A percentile compares a stretch with the other conserved stretches of the same genome.
These are phyloP conservation scores for Cyamopsis tetragonoloba DNA, from an alignment of 306 rosid genomes.

Conservation along the genomic window DNA sequence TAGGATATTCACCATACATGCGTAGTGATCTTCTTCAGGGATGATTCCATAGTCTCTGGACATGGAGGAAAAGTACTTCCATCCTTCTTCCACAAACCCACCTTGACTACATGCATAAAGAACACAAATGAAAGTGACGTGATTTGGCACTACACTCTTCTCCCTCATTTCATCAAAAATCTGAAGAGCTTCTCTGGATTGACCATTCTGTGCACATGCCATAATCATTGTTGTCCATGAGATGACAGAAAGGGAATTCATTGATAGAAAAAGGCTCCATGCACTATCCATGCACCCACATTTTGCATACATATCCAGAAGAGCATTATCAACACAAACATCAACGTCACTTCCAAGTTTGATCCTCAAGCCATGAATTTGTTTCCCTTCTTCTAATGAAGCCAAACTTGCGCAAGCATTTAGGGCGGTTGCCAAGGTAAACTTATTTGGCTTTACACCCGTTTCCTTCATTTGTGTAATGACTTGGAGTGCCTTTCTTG, in stretches of 20 bases:
- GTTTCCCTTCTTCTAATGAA: constrained; percentile 69
- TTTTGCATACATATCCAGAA: constrained; percentile 85
- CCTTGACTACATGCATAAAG: constrained; percentile 88
- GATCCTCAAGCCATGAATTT: constrained; percentile 62
- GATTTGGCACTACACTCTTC: constrained; percentile 46
- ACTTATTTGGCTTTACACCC: constrained; percentile 54
- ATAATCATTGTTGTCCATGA: constrained; percentile 82
- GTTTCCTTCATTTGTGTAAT: constrained; percentile 41
- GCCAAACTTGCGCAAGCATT: constrained; percentile 65
- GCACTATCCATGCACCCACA: constrained; percentile 64
- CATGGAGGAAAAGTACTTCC: constrained; percentile 63
- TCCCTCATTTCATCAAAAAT: constrained; percentile 60
- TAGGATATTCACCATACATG: constrained; percentile 67
- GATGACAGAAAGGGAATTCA: constrained; percentile 54
- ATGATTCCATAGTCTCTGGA: constrained; percentile 43
- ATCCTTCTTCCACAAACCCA: constrained; percentile 51
- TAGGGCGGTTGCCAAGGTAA: constrained; percentile 67
- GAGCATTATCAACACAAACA: constrained; percentile 71
- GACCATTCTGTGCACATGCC: constrained; percentile 70
- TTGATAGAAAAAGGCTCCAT: constrained; percentile 37
- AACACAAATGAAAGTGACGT: constrained; percentile 65
- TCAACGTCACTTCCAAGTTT: constrained; percentile 59
- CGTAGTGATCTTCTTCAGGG: constrained; percentile 73
- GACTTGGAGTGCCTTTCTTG: constrained; percentile 51
- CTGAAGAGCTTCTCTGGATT: constrained; percentile 59